These are phyloP conservation scores for Articulospora tetracladia DNA, from an alignment of 495 filamentous ascomycete species.

Conservation along the genomic window DNA sequence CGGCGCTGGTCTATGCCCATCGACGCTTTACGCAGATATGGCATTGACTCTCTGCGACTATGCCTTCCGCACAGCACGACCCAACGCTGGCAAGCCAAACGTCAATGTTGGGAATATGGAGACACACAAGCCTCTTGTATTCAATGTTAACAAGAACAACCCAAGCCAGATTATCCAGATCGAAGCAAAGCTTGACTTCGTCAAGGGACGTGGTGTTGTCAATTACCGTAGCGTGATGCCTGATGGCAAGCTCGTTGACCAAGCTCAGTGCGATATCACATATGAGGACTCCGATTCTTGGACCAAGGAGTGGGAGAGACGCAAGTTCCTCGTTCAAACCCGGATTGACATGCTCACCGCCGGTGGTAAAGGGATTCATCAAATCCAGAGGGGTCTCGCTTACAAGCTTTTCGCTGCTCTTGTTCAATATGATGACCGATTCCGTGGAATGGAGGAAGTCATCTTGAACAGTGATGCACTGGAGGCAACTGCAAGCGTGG, in stretches of 20 bases:
- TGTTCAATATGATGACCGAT: neutral
- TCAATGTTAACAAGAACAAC: slow-evolving; percentile 42
- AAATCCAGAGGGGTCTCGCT: slow-evolving; percentile 52
- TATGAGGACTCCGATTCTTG: slow-evolving; percentile 42
- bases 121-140: slow-evolving; percentile 66
- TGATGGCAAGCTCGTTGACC: slow-evolving; percentile 37
- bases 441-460: neutral
- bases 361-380: slow-evolving; percentile 42
- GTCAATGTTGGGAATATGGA: slow-evolving; percentile 61
- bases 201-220: neutral
- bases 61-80: slow-evolving; percentile 52
- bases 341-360: slow-evolving; percentile 50
- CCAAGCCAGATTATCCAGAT: slow-evolving; percentile 11
- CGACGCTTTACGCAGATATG: slow-evolving; percentile 72
- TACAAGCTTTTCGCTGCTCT: slow-evolving; percentile 49
- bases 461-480: slow-evolving; percentile 1
- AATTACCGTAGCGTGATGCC: slow-evolving; percentile 10
- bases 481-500: neutral
- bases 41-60: slow-evolving; percentile 71
- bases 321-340: slow-evolving; percentile 48
- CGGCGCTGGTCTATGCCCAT: slow-evolving; percentile 42
- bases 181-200: slow-evolving; percentile 10
- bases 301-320: slow-evolving; percentile 50
- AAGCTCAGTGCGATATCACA: slow-evolving; percentile 48
- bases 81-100: slow-evolving; percentile 44